A percentile compares a stretch with the other conserved stretches of the same genome.
Evolutionary conservation across 1,284 basidiomycete genomes (phyloP).

Genomic region (Hemileccinum hortonii): DNA sequence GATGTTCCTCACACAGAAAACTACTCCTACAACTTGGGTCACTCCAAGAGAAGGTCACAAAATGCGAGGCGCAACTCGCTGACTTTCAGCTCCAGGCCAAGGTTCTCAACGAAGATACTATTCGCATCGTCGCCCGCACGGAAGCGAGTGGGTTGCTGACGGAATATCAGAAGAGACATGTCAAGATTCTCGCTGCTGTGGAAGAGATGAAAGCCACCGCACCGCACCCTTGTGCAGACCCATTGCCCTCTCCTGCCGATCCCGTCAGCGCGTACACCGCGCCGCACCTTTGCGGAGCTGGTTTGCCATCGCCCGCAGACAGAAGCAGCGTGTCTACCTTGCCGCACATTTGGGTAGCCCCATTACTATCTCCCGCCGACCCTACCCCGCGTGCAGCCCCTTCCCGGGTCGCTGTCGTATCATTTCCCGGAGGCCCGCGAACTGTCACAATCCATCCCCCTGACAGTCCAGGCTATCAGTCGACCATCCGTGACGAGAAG

Average conservation of each 20-base stretch:
- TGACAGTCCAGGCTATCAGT: conserved; percentile 12
- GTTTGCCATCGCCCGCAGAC: background rate
- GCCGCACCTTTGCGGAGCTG: background rate
- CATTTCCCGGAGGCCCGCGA: conserved; percentile 25
- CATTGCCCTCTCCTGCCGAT: background rate
- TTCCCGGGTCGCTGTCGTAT: conserved; percentile 12
- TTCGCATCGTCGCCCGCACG: background rate
- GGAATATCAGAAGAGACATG: conserved; percentile 13
- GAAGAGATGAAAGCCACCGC: background rate
- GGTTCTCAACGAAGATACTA: conserved; percentile 10
- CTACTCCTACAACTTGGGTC: conserved; percentile 13
- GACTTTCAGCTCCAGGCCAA: conserved; percentile 1
- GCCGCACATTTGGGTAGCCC: background rate
- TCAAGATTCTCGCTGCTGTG: conserved; percentile 1
- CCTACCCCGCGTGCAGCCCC: background rate
- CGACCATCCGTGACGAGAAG: conserved; percentile 18
- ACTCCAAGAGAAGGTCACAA: conserved; percentile 7
- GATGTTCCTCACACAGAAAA: conserved; percentile 8
- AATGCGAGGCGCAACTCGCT: conserved; percentile 15
- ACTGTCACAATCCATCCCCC: conserved; percentile 32
- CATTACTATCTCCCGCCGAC: background rate
- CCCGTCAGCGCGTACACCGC: background rate
- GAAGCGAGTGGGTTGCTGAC: conserved; percentile 6
- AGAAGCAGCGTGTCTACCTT: background rate
- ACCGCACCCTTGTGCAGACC: background rate